Percentiles rank a stretch among this genome's conserved stretches.
Conservation (phyloP, 2,329 filamentous ascomycete species). For the Fusarium floridanum region DNA sequence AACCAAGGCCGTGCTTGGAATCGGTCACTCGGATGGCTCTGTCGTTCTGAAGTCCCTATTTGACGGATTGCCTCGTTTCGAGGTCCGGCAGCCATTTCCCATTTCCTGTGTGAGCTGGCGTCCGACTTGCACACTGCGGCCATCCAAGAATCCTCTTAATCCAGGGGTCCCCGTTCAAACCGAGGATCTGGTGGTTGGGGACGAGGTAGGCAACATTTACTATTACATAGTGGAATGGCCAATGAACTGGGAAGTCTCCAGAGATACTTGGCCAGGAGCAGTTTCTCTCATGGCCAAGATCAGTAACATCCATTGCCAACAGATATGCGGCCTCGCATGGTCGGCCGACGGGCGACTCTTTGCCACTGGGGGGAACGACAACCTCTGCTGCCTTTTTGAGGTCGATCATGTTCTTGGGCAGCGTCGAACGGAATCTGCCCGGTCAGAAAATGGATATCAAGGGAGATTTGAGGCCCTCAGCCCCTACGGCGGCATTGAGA, state of each 20-base stretch:
- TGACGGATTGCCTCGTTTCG: constrained; percentile 78
- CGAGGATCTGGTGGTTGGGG: constrained; percentile 89
- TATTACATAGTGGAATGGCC: constrained; percentile 94
- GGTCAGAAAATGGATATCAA: constrained; percentile 8
- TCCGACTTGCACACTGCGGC: constrained; percentile 68
- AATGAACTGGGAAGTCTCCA: constrained; percentile 69
- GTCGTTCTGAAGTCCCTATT: constrained; percentile 83
- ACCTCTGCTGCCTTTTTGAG: constrained; percentile 86
- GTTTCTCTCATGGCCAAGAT: constrained; percentile 84
- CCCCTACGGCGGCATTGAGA: constrained; percentile 28
- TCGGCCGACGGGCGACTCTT: constrained; percentile 81
- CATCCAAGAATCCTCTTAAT: constrained; percentile 63
- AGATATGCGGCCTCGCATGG: constrained; percentile 95
- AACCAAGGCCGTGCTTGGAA: constrained; percentile 83
- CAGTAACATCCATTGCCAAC: constrained; percentile 79
- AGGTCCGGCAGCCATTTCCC: constrained; percentile 77
- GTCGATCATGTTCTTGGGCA: constrained; percentile 66
- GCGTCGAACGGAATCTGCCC: constrained; percentile 1
- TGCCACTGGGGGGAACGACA: constrained; percentile 93
- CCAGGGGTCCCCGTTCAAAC: constrained; percentile 69
- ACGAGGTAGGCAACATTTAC: constrained; percentile 85
- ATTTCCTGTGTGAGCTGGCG: constrained; percentile 88
- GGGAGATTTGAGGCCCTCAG: constrained; percentile 11
- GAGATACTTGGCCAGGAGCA: constrained; percentile 79
- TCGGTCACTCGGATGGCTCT: constrained; percentile 82